Evolutionary conservation across 2,329 filamentous ascomycete genomes (phyloP), one percentile per base, ranked within the genome.

Genomic region (Exutisphaerella laricina): DNA sequence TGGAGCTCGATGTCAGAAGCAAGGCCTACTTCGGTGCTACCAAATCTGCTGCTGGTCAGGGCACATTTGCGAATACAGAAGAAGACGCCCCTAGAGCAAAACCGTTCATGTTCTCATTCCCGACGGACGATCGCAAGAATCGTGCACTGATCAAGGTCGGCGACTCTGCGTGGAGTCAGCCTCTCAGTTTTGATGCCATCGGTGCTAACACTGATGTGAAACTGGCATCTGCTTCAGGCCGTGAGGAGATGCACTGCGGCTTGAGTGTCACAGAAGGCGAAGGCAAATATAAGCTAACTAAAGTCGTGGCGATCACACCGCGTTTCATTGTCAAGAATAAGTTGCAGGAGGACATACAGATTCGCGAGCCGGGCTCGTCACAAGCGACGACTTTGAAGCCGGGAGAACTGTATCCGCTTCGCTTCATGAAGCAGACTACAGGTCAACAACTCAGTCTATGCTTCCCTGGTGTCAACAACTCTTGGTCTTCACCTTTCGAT

Each of bases 401-500:
- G 13, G 84, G 85, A n/a, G 80, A 88, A 20, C 71, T 96, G 17
- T 79, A 90, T 41, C 88, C 94, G 8, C 72, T 98, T 28, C 85
- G 95, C 59, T 97, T 94, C 70, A 73, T 98, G 58, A 86, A 90
- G 54, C 85, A 88, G 64, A 81, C 80, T 9, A 75, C 79, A 1
- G 79, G 85, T 31, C 96, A 97, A 61, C 92, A 98, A 62, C 70
- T 98, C 4, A 94, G 88, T 50, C 71, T 98, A 5, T 94, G 89
- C 65, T 95, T 94, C 63, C 86, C 89, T 0, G 92, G 90, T 0
- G 79, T 96, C 33, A 94, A 94, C 67, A 96, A 95, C 60, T 88
- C 92, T 55, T 98, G 92, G 92, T 94, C 90, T 0, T 92, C 92
- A 9, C 89, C 92, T 0, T 96, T 98, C 72, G 95, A 94, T 61